Percentiles rank a stretch among this genome's conserved stretches.
Evolutionary conservation across 2,329 filamentous ascomycete genomes (phyloP).

Genomic region (Scorias spongiosa): DNA sequence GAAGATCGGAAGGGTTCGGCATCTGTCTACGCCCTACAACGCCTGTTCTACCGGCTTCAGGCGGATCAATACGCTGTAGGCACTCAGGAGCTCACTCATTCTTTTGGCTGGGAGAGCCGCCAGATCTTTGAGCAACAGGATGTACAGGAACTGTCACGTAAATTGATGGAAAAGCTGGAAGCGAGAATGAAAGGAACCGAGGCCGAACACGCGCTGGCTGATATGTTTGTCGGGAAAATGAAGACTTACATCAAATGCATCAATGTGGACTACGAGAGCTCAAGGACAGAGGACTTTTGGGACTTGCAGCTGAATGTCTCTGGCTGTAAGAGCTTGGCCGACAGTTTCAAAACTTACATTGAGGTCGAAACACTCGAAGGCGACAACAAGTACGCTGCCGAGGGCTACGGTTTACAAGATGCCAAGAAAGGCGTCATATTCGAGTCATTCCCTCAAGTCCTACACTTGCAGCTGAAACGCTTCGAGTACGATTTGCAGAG

Average conservation of each 20-base stretch:
- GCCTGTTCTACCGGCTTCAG: constrained; percentile 89
- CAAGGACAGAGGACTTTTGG: constrained; percentile 94
- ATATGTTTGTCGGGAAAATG: constrained; percentile 92
- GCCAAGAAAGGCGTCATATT: constrained; percentile 98
- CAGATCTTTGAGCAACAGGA: constrained; percentile 99
- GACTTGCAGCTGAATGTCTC: constrained; percentile 95
- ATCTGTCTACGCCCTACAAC: constrained; percentile 71
- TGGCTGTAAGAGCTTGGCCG: constrained; percentile 80
- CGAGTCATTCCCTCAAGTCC: constrained; percentile 79
- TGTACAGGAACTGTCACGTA: constrained; percentile 89
- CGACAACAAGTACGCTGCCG: constrained; percentile 95
- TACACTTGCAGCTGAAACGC: constrained; percentile 89
- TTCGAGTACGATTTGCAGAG: constrained; percentile 96
- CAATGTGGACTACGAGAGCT: constrained; percentile 94
- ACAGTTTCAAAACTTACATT: constrained; percentile 93
- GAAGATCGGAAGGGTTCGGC: constrained; percentile 62
- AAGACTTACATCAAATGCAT: constrained; percentile 99
- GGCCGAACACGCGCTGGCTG: constrained; percentile 73
- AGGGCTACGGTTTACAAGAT: constrained; percentile 83
- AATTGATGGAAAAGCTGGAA: constrained; percentile 94
- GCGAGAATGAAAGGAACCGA: constrained; percentile 96
- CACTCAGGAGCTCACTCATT: constrained; percentile 86
- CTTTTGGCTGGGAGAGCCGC: constrained; percentile 94
- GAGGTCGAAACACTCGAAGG: constrained; percentile 93
- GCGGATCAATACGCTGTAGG: constrained; percentile 70